Conservation (phyloP, 352 stramenopile genomes). For the Blastocystis sp. region DNA sequence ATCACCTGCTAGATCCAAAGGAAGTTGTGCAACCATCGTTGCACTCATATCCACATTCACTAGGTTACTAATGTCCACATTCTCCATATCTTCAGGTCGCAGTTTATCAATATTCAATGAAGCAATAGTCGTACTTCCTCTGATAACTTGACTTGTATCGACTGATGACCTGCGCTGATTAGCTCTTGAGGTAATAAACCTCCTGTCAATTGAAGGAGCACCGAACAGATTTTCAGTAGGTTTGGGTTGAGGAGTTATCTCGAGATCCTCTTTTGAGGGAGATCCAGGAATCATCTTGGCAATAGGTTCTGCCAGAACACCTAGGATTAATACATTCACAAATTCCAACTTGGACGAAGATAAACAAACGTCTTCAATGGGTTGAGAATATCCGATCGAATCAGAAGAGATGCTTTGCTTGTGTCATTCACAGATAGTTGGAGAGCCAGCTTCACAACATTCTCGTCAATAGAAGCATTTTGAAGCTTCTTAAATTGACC, state of each 20-base stretch:
- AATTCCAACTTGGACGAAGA: background rate
- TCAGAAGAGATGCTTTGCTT: background rate
- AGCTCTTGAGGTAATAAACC: background rate
- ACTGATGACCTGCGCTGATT: background rate
- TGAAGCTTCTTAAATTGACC: slow-evolving; percentile 3
- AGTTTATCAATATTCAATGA: slow-evolving; percentile 31
- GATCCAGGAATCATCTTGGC: background rate
- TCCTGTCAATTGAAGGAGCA: background rate
- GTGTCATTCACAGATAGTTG: slow-evolving; percentile 41
- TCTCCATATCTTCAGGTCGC: slow-evolving; percentile 11
- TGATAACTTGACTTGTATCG: background rate
- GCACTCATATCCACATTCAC: background rate
- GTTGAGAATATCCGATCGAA: slow-evolving; percentile 15
- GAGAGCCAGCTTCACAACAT: slow-evolving; percentile 36
- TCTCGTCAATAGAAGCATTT: background rate
- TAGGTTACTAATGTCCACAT: slow-evolving; percentile 15
- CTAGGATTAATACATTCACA: background rate
- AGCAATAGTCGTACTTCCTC: background rate
- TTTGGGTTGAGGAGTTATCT: background rate
- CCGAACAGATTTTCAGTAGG: background rate
- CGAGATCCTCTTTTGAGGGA: background rate
- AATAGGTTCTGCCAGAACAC: background rate
- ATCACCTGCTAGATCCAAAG: background rate
- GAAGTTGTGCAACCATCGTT: background rate
- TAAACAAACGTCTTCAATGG: slow-evolving; percentile 48